Conservation (phyloP, 1,284 basidiomycete genomes). For the Cutaneotrichosporon sp. region DNA sequence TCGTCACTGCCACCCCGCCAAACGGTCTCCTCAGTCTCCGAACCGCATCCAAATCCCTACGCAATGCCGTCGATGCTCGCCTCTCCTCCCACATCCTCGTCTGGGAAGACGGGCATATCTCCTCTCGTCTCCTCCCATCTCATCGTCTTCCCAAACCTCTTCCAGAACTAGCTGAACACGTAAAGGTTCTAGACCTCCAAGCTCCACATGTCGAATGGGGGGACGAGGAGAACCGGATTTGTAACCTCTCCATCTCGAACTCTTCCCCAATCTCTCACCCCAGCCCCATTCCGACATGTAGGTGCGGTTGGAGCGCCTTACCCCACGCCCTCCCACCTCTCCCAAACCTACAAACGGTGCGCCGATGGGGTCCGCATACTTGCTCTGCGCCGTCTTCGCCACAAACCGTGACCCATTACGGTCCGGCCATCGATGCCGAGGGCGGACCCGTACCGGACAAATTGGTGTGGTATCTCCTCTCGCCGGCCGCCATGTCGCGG, state of each 20-base stretch:
- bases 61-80: constrained; percentile 8
- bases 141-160: neutral
- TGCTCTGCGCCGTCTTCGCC: neutral
- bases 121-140: neutral
- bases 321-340: neutral
- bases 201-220: neutral
- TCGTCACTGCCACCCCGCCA: constrained; percentile 2
- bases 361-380: constrained; percentile 2
- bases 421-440: neutral
- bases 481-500: neutral
- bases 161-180: neutral
- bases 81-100: constrained; percentile 6
- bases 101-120: neutral
- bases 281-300: neutral
- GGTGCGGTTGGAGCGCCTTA: neutral
- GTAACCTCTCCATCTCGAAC: no score
- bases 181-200: neutral
- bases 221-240: no score
- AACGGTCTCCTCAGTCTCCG: constrained; percentile 10
- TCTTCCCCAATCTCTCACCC: no score
- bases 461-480: constrained; percentile 3
- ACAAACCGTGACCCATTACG: neutral
- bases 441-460: neutral
- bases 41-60: neutral
- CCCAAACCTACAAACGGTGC: neutral